phyloP scores from a whole-genome alignment of 306 rosid species.

The Gillenia trifoliata region DNA sequence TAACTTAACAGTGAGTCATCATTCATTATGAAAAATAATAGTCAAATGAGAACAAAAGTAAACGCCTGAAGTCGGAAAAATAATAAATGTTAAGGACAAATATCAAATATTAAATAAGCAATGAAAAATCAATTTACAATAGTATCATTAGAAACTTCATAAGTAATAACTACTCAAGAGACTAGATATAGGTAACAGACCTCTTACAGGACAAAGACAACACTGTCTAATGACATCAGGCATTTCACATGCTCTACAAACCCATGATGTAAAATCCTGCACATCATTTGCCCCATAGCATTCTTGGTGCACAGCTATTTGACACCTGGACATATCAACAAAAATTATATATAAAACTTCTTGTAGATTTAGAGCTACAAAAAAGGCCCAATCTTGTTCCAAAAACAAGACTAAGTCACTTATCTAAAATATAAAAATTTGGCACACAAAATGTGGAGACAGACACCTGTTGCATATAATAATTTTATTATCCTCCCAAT shows the following conservation, averaged over 20 bases:
- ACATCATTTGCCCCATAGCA: conserved; percentile 85
- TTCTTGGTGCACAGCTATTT: conserved; percentile 98
- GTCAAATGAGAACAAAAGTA: background rate
- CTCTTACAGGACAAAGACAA: conserved; percentile 98
- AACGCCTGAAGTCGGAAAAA: background rate
- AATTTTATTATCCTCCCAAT: conserved; percentile 94
- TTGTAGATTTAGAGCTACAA: background rate
- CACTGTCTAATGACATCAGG: conserved; percentile 85
- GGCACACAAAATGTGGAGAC: conserved; percentile 18
- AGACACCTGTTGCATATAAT: conserved; percentile 92
- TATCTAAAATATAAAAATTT: background rate
- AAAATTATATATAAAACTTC: background rate
- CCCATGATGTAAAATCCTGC: conserved; percentile 96
- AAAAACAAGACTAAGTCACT: conserved; percentile 8
- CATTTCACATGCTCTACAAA: conserved; percentile 92
- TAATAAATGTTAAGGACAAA: background rate
- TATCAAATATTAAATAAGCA: too few relatives aligned
- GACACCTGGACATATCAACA: conserved; percentile 58
- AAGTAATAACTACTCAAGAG: conserved; percentile 20
- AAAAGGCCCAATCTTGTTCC: background rate
- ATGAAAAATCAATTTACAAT: background rate
- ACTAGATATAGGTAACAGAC: conserved; percentile 35
- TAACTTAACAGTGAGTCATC: background rate
- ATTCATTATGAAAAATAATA: background rate
- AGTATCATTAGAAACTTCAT: background rate